A percentile compares a stretch with the other conserved stretches of the same genome.
Evolutionary conservation across 2,329 filamentous ascomycete genomes (phyloP).

Genomic region (Penicillium crustosum): DNA sequence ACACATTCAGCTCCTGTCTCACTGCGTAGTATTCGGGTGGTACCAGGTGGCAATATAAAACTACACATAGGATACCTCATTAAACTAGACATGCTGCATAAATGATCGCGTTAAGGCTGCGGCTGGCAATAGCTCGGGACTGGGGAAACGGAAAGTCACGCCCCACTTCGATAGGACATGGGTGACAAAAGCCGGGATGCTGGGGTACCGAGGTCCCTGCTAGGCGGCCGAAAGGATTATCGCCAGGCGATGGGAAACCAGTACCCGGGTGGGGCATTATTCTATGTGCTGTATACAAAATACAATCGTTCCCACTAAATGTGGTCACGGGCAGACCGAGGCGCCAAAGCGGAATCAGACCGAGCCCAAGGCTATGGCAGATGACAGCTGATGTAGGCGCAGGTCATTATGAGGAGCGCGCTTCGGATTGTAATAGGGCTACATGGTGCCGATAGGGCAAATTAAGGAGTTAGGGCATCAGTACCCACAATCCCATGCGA

Average conservation of each 20-base stretch:
- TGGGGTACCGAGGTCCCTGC: conserved; percentile 5
- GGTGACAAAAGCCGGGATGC: neutral
- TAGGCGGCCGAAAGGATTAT: neutral
- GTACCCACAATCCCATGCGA: neutral
- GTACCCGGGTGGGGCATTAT: neutral
- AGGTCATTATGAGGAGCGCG: conserved; percentile 3
- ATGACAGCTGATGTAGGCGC: conserved; percentile 9
- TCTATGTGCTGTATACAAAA: neutral
- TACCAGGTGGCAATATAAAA: conserved; percentile 20
- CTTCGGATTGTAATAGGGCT: conserved; percentile 7
- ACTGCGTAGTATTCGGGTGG: conserved; percentile 17
- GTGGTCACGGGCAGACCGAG: conserved; percentile 7
- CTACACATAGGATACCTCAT: conserved; percentile 1
- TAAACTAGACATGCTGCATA: neutral
- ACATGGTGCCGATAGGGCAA: neutral
- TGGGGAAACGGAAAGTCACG: conserved; percentile 1
- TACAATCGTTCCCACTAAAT: neutral
- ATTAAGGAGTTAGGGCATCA: neutral
- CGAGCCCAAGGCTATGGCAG: neutral
- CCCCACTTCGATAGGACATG: neutral
- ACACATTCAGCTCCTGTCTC: conserved; percentile 7
- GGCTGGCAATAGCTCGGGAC: conserved; percentile 6
- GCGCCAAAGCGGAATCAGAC: neutral
- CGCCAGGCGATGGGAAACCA: neutral
- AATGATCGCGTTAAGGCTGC: neutral